Evolutionary conservation across 2,329 filamentous ascomycete species (phyloP).

Genomic region (Exophiala sp.): DNA sequence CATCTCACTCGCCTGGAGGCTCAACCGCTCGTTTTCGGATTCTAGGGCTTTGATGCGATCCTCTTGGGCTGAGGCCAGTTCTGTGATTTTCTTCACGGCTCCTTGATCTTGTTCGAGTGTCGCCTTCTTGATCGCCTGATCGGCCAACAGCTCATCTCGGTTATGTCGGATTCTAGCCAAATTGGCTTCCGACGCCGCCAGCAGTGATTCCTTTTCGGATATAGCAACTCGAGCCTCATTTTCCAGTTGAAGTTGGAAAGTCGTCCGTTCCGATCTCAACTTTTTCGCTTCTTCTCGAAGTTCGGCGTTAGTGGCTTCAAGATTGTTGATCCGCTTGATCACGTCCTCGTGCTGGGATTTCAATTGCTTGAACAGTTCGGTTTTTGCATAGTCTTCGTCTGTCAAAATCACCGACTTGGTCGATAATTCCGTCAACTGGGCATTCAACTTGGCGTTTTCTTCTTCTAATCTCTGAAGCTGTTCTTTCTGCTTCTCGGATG

Average conservation of each 20-base stretch:
- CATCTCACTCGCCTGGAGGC: constrained; percentile 28
- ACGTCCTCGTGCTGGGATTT: constrained; percentile 88
- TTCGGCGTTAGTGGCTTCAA: constrained; percentile 82
- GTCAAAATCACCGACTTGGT: constrained; percentile 58
- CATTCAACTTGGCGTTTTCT: constrained; percentile 67
- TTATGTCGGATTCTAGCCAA: constrained; percentile 76
- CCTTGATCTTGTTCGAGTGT: constrained; percentile 69
- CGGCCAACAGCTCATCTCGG: constrained; percentile 78
- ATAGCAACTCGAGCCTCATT: constrained; percentile 68
- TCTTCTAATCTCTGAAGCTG: constrained; percentile 73
- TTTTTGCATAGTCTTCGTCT: constrained; percentile 90
- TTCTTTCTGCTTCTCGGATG: constrained; percentile 76
- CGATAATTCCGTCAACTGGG: constrained; percentile 71
- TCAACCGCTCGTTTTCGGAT: constrained; percentile 69
- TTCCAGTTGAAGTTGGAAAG: constrained; percentile 74
- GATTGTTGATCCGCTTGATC: constrained; percentile 81
- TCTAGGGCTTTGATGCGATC: constrained; percentile 76
- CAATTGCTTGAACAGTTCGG: constrained; percentile 87
- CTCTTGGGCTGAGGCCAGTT: constrained; percentile 71
- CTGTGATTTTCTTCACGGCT: constrained; percentile 67
- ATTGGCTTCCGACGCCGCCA: constrained; percentile 75
- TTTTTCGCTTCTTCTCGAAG: constrained; percentile 80
- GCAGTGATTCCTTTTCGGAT: constrained; percentile 72
- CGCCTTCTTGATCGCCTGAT: constrained; percentile 71
- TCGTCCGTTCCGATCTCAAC: constrained; percentile 74